Base-by-base conservation (phyloP, 1,284 basidiomycete genomes). In the Serendipita sp. region DNA sequence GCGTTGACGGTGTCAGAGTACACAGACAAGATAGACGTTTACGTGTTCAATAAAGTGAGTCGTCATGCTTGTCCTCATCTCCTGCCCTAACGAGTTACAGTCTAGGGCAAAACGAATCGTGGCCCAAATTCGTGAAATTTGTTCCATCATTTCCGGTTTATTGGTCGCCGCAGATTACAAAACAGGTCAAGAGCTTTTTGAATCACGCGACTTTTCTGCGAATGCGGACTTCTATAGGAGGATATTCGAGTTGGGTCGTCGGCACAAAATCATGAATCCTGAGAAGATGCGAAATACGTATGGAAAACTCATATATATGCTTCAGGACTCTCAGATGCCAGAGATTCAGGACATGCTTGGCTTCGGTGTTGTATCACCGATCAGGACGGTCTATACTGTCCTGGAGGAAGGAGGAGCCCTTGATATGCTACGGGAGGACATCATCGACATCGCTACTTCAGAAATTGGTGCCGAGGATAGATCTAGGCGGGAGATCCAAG, bases 281-380 rank as follows among this genome's bases (percentile, higher is more conserved):
- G 87, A 90, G 70, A 89, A 78, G 69, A 90, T 91, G 88, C 79
- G 88, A n/a, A 83, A 85, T 17, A 90, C 87, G 2, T 91, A 91
- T 66, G 88, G 88, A 17, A 91, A 91, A 69, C 74, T 91, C 62
- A 84, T 91, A 42, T 91, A 91, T 71, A 74, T 90, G 63, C 78
- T 89, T 35, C 87, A 89, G 79, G 88, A 91, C 70, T 88, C 87
- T 65, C 88, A 89, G 77, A 78, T 79, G 15, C 76, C 81, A 1
- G 87, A 89, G 68, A 85, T 91, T 53, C 81, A 82, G 69, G 85
- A 90, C 49, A 77, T 89, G 64, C 77, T 91, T 45, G 80, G 76
- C 66, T 91, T 91, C 72, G 82, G 82, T 0, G 88, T 86, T 68
- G 83, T 91, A 2, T 76, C 77, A 64, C 80, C 88, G 4, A 87